Evolutionary conservation across 768 basidiomycete genomes (phyloP).

Genomic region (Pleurotus tuoliensis): DNA sequence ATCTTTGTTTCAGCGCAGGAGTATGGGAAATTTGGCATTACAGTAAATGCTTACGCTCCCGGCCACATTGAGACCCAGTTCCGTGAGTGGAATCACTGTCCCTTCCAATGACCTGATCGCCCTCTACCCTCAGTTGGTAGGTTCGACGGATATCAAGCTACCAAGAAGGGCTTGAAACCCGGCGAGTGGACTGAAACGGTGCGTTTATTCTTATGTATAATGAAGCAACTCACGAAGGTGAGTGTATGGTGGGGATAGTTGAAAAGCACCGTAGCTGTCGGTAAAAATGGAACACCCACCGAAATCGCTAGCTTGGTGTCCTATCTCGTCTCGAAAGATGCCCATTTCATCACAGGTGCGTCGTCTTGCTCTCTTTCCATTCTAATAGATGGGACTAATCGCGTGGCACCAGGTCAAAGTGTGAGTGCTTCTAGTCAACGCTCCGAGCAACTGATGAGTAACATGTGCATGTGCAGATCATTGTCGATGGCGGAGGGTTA

Average conservation of each 20-base stretch:
- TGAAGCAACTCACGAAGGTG: too few species aligned
- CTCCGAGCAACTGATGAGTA: background rate
- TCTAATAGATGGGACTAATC: too few species aligned
- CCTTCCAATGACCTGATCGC: too few species aligned
- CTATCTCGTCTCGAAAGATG: slow-evolving; percentile 27
- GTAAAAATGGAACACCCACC: slow-evolving; percentile 15
- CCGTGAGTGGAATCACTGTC: slow-evolving; percentile 17
- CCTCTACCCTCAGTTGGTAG: background rate
- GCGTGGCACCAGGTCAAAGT: slow-evolving; percentile 1
- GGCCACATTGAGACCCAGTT: slow-evolving; percentile 25
- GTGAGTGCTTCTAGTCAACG: background rate
- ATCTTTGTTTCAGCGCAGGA: slow-evolving; percentile 22
- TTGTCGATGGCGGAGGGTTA: background rate
- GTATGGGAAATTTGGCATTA: slow-evolving; percentile 28
- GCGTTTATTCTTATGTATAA: background rate
- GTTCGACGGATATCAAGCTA: slow-evolving; percentile 9
- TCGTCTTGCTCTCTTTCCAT: background rate
- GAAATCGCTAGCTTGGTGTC: slow-evolving; percentile 30
- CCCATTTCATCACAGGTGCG: slow-evolving; percentile 12
- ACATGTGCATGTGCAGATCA: background rate
- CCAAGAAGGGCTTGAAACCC: background rate
- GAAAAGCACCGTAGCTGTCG: background rate
- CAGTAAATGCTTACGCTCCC: slow-evolving; percentile 37
- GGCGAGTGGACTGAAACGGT: background rate
- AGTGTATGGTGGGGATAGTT: background rate